Conservation (phyloP, 2,329 filamentous ascomycete species). For the Cyclaneusma minus region DNA sequence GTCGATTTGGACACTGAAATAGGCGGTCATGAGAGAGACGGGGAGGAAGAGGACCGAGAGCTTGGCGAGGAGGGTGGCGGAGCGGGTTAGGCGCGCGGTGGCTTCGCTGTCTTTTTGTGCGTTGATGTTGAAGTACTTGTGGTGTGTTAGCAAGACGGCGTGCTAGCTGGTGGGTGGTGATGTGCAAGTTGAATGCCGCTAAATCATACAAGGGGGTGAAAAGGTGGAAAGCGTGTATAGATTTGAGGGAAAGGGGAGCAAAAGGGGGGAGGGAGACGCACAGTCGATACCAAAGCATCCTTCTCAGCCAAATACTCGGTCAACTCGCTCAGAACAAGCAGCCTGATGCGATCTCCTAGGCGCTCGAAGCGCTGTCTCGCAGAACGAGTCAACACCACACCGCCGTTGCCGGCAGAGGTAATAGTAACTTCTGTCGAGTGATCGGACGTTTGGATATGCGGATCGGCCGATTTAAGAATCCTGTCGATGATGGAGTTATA, state of each 20-base stretch:
- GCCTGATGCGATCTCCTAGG: conserved; percentile 39
- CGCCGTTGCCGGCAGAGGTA: conserved; percentile 2
- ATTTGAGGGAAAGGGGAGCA: conserved; percentile 2
- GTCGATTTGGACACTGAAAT: conserved; percentile 53
- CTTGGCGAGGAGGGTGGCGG: conserved; percentile 59
- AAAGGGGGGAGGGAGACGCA: conserved; percentile 16
- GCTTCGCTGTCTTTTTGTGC: conserved; percentile 60
- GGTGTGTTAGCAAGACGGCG: conserved; percentile 6
- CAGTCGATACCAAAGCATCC: conserved; percentile 51
- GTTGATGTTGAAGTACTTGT: conserved; percentile 62
- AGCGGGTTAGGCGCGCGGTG: conserved; percentile 55
- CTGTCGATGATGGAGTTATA: conserved; percentile 44
- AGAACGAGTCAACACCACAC: conserved; percentile 23
- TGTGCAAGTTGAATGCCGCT: no score
- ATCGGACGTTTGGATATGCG: conserved; percentile 23
- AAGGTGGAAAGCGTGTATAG: no score
- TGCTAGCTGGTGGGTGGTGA: conserved; percentile 1
- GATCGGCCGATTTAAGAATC: conserved; percentile 24
- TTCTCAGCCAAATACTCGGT: conserved; percentile 53
- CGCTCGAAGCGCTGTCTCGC: conserved; percentile 42
- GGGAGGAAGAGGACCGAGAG: conserved; percentile 63
- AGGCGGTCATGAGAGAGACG: conserved; percentile 58
- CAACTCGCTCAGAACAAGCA: conserved; percentile 46
- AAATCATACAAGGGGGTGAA: no score
- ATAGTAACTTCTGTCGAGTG: conserved; percentile 3